Base-by-base conservation (phyloP, 495 filamentous ascomycete genomes). In the Diplogelasinospora grovesii region DNA sequence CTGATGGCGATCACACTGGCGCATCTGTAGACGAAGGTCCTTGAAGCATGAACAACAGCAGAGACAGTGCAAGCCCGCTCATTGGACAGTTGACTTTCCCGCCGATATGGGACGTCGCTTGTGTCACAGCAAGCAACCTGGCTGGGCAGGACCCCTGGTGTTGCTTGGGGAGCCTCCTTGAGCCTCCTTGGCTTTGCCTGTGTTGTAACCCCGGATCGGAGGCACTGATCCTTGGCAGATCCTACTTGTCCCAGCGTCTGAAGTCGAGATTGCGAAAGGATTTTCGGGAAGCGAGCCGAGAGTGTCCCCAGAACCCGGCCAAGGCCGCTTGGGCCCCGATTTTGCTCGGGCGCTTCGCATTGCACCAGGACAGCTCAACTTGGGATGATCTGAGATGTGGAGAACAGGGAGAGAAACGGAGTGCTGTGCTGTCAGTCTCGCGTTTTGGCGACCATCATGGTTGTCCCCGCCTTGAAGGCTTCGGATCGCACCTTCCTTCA, bases 1-100 rank as follows among this genome's bases (percentile, higher is more conserved):
- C 38, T 54, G 49, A 57, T 59, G 58, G 44, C 39, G 53, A 59
- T 57, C 58, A 61, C 47, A 57, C 56, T 45, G 48, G 41, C 44
- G 37, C 44, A 45, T 48, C 36, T n/a, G 46, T 32, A 32, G 41
- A 43, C 19, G 29, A 25, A 8, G 23, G 34, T 42, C 30, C 24
- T 30, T 47, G 39, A 37, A 46, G 48, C 49, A 58, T 51, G 34
- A 46, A 32, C 37, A 22, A 43, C 35, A 29, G 19, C 20, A 34
- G 22, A 19, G 20, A 19, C 32, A 22, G 28, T 28, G 23, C 25
- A 14, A 36, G 28, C 22, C 40, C 31, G 36, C 31, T 27, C 29
- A 22, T 5, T 23, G 28, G 30, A 1, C 14, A 22, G 39, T 24
- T 42, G 13, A 5, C 3, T 11, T 20, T 20, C 33, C 18, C 21